A percentile compares a stretch with the other conserved stretches of the same genome.
Conservation (phyloP, 2,329 filamentous ascomycete genomes). For the Polytolypa hystricis region DNA sequence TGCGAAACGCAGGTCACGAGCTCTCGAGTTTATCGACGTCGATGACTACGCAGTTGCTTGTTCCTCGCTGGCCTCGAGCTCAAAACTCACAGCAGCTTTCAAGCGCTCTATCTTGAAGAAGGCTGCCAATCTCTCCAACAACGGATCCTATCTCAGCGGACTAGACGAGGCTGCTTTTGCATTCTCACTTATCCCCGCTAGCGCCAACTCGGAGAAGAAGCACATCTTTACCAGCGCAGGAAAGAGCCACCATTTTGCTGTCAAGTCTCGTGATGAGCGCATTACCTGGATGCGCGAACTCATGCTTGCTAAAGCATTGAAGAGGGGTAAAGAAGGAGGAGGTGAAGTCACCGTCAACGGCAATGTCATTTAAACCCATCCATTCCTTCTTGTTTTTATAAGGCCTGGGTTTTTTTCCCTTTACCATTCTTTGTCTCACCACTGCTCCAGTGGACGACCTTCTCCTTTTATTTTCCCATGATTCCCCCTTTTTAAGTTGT, state of each 20-base stretch:
- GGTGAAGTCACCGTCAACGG: conserved; percentile 22
- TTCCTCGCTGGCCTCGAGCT: conserved; percentile 52
- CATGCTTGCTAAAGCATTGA: conserved; percentile 35
- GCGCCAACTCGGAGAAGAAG: conserved; percentile 35
- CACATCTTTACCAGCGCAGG: conserved; percentile 33
- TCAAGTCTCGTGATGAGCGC: conserved; percentile 72
- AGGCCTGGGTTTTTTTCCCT: background rate
- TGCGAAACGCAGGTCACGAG: conserved; percentile 15
- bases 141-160: conserved; percentile 5
- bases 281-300: conserved; percentile 67
- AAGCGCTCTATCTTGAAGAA: conserved; percentile 42
- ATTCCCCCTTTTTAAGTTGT: too few species aligned
- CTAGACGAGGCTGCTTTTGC: conserved; percentile 26
- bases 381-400: background rate
- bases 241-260: conserved; percentile 91
- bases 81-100: conserved; percentile 79
- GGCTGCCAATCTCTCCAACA: conserved; percentile 10
- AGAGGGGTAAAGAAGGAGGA: conserved; percentile 21
- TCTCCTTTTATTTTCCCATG: background rate
- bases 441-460: background rate
- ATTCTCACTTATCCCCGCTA: conserved; percentile 32
- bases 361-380: conserved; percentile 16
- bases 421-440: background rate
- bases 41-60: conserved; percentile 31
- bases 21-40: conserved; percentile 26